A percentile compares a stretch with the other conserved stretches of the same genome.
Evolutionary conservation across 2,329 filamentous ascomycete genomes (phyloP).

Genomic region (Akanthomyces lecanii): DNA sequence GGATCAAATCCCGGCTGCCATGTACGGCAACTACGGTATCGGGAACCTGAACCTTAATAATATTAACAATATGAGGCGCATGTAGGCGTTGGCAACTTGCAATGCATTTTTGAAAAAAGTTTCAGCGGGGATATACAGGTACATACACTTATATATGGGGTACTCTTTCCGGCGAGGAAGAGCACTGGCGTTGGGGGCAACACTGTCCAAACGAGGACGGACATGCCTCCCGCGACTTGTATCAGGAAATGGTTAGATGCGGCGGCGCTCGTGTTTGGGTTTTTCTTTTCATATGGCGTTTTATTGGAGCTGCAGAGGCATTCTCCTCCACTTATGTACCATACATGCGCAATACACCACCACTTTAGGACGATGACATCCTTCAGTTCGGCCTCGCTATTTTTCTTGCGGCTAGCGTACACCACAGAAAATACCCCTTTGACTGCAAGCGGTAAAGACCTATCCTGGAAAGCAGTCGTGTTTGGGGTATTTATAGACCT

Average conservation of each 20-base stretch:
- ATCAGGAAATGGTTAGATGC: not conserved
- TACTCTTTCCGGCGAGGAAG: slow-evolving; percentile 4
- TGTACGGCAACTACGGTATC: slow-evolving; percentile 31
- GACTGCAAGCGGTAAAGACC: too few species aligned
- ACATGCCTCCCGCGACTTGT: not conserved
- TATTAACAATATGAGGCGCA: slow-evolving; percentile 12
- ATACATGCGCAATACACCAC: slow-evolving; percentile 11
- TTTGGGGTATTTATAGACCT: too few species aligned
- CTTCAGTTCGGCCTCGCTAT: too few species aligned
- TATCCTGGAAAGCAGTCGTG: too few species aligned
- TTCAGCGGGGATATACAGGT: not conserved
- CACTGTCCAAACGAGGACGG: not conserved
- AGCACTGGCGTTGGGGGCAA: slow-evolving; percentile 1
- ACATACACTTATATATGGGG: not conserved
- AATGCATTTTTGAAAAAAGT: not conserved
- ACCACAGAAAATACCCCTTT: too few species aligned
- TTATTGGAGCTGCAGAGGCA: not conserved
- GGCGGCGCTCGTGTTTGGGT: not conserved
- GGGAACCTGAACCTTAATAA: slow-evolving; percentile 23
- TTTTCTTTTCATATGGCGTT: not conserved
- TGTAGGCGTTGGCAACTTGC: not conserved
- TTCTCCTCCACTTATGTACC: slow-evolving; percentile 9
- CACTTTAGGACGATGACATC: not conserved
- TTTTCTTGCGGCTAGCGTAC: too few species aligned
- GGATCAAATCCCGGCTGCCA: slow-evolving; percentile 27